phyloP scores from a whole-genome alignment of 23 red algal genomes.

The Gracilaria caudata region DNA sequence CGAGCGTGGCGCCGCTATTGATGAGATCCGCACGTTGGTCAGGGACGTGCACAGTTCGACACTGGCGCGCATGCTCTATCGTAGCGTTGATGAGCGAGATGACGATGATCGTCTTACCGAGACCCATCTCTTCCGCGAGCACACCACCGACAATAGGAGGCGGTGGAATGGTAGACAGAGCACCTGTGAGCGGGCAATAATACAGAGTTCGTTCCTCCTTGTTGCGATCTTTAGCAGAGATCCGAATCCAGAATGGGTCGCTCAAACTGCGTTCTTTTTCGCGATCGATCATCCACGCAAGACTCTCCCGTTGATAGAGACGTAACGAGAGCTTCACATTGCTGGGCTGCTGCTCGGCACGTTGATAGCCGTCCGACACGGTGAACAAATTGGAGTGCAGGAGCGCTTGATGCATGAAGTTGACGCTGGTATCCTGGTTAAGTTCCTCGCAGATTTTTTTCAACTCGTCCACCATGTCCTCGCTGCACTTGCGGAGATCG shows the following conservation, averaged over 20 bases:
- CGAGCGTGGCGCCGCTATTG: neutral
- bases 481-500: neutral
- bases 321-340: neutral
- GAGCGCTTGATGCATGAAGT: neutral
- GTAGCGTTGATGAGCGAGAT: neutral
- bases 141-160: neutral
- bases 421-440: neutral
- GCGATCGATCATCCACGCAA: neutral
- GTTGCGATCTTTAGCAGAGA: neutral
- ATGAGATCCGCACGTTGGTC: neutral
- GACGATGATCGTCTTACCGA: neutral
- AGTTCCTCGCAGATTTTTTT: neutral
- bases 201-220: neutral
- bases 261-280: neutral
- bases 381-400: neutral
- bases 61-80: neutral
- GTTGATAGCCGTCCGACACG: neutral
- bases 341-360: neutral
- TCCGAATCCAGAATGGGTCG: neutral
- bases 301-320: neutral
- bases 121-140: neutral
- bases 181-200: neutral
- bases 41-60: neutral
- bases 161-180: neutral
- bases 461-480: neutral